phyloP scores from a whole-genome alignment of 352 stramenopile species.

The Halophytophthora polymorphica region DNA sequence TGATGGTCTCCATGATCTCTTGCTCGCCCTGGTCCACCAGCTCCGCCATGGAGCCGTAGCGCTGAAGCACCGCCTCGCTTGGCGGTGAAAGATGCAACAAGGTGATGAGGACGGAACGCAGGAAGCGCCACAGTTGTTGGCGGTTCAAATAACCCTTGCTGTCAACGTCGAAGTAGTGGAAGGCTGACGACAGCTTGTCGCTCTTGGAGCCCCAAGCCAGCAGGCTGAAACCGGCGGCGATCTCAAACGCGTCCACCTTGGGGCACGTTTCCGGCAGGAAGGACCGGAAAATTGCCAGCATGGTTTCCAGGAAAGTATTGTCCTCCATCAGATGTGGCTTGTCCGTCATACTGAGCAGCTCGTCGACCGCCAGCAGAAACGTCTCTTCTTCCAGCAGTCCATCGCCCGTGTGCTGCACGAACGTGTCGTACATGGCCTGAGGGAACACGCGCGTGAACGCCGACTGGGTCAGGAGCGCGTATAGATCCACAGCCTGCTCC shows the following conservation, averaged over 20 bases:
- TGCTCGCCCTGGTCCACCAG: slow-evolving; percentile 75
- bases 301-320: slow-evolving; percentile 69
- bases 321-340: slow-evolving; percentile 70
- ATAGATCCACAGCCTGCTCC: slow-evolving; percentile 54
- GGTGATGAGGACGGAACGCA: slow-evolving; percentile 77
- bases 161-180: slow-evolving; percentile 85
- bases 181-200: slow-evolving; percentile 78
- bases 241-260: slow-evolving; percentile 79
- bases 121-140: slow-evolving; percentile 80
- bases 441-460: slow-evolving; percentile 70
- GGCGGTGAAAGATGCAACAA: slow-evolving; percentile 74
- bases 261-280: slow-evolving; percentile 64
- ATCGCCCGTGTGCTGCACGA: slow-evolving; percentile 82
- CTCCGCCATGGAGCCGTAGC: slow-evolving; percentile 64
- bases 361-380: slow-evolving; percentile 76
- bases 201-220: slow-evolving; percentile 85
- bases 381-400: slow-evolving; percentile 81
- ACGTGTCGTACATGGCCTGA: slow-evolving; percentile 83
- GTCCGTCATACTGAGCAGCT: slow-evolving; percentile 77
- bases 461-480: slow-evolving; percentile 59
- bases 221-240: slow-evolving; percentile 77
- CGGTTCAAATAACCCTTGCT: slow-evolving; percentile 76
- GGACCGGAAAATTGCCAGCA: slow-evolving; percentile 71
- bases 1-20: slow-evolving; percentile 77
- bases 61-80: slow-evolving; percentile 42